Conservation (phyloP, 805 yeast species). For the Wickerhamiella sorbophila region DNA sequence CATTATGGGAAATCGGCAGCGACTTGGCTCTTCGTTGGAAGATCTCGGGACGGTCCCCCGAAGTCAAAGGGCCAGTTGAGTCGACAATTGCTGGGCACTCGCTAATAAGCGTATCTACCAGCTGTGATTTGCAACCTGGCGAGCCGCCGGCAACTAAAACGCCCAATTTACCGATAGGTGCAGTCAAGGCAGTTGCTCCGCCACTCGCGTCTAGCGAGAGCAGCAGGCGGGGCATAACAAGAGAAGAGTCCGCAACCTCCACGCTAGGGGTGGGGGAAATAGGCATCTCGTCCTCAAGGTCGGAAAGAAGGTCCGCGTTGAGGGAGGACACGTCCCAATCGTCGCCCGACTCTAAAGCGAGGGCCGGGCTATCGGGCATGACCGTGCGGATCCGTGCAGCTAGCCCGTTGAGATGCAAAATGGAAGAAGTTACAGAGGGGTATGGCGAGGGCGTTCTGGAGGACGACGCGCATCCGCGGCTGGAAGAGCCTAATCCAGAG, state of each 20-base stretch:
- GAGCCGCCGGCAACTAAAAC: conserved; percentile 7
- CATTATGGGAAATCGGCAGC: background rate
- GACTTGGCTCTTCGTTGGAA: conserved; percentile 1
- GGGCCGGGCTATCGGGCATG: background rate
- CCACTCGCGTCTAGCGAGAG: background rate
- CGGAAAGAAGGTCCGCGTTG: conserved; percentile 1
- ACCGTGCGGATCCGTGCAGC: conserved; percentile 1
- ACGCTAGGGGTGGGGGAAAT: background rate
- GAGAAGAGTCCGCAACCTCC: conserved; percentile 4
- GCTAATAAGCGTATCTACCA: conserved; percentile 4
- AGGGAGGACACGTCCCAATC: conserved; percentile 13
- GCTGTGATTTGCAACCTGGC: conserved; percentile 7
- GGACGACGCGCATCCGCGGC: background rate
- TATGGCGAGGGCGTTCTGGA: conserved; percentile 1
- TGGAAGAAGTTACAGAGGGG: background rate
- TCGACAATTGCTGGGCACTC: background rate
- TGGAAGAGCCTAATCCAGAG: too few relatives aligned
- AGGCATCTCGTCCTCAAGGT: conserved; percentile 3
- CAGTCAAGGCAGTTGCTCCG: background rate
- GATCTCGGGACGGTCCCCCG: background rate
- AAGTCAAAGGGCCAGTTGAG: background rate
- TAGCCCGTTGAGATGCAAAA: background rate
- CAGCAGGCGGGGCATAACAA: conserved; percentile 11
- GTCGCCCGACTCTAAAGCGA: conserved; percentile 3
- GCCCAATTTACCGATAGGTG: conserved; percentile 8